Evolutionary conservation across 2,329 filamentous ascomycete genomes (phyloP), one percentile per base, ranked within the genome.

Genomic region (Ascochyta rabiei): DNA sequence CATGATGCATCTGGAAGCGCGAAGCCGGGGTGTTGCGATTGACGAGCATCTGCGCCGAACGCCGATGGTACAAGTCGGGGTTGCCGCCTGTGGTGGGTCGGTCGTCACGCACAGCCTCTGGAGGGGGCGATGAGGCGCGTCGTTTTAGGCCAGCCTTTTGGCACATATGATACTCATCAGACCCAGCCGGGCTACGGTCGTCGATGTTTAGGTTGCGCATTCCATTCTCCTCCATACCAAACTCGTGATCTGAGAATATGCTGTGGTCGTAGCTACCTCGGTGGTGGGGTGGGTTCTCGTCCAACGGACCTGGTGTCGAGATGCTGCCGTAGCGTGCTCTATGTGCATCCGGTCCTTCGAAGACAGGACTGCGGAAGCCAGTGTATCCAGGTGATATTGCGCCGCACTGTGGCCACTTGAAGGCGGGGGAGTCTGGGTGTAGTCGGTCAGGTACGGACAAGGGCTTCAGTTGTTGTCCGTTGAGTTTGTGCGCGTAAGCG

Each of bases 191-290:
- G 65, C 77, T 80, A 57, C 81, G 77, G 53, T 85, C 83, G 57
- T 83, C 81, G 58, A 84, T 79, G 59, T 83, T 78, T 50, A 84
- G 72, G 48, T 81, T 74, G 66, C 79, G 73, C 79, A 80, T 75
- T 57, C 77, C 74, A 58, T 77, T 79, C 52, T 84, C 83, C 61
- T 85, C 82, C 79, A 82, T 81, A 45, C 70, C 74, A 57, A 82
- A 79, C 18, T 84, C 82, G 45, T 75, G 73, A 31, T 75, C 81
- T 3, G 79, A 76, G 63, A 85, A 84, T 40, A 75, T 68, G 57
- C 80, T 79, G 45, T 84, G 83, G 60, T 89, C 86, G 74, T 87
- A 86, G 68, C 84, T 87, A 41, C 85, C 83, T 52, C 84, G 79
- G 56, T 85, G 82, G 15, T 83, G 84, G 57, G 80, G 82, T 26